Percentiles rank a stretch among this genome's conserved stretches.
Evolutionary conservation across 495 filamentous ascomycete genomes (phyloP).

Genomic region (Aspergillus conjunctus): DNA sequence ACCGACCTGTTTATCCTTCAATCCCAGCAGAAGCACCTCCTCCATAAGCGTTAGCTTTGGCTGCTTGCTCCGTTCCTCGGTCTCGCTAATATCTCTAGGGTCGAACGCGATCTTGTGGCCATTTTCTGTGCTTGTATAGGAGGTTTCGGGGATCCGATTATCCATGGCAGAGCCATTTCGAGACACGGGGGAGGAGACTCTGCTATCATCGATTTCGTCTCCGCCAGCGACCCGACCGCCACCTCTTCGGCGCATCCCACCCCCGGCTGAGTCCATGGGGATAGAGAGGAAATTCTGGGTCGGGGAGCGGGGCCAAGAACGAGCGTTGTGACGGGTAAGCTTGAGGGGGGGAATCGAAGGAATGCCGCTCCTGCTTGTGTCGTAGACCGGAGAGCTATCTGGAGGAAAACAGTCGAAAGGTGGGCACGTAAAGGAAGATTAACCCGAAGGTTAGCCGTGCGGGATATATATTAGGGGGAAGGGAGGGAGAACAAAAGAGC

Average conservation of each 20-base stretch:
- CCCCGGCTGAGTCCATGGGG: slow-evolving; percentile 66
- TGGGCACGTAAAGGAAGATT: slow-evolving; percentile 10
- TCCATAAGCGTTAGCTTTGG: slow-evolving; percentile 99
- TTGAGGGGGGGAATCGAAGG: slow-evolving; percentile 21
- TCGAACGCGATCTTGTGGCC: slow-evolving; percentile 99
- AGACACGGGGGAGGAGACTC: slow-evolving; percentile 69
- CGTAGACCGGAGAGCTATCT: slow-evolving; percentile 20
- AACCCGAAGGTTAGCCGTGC: slow-evolving; percentile 21
- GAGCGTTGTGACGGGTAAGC: slow-evolving; percentile 14
- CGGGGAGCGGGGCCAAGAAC: slow-evolving; percentile 24
- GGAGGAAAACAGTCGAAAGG: background rate
- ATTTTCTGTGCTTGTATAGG: slow-evolving; percentile 90
- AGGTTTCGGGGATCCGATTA: slow-evolving; percentile 75
- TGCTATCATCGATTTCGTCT: slow-evolving; percentile 63
- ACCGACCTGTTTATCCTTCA: slow-evolving; percentile 96
- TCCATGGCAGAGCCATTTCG: slow-evolving; percentile 62
- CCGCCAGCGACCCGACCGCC: slow-evolving; percentile 60
- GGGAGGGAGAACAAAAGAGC: slow-evolving; percentile 10
- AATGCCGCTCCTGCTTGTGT: slow-evolving; percentile 35
- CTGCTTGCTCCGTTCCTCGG: slow-evolving; percentile 93
- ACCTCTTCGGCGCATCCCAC: slow-evolving; percentile 77
- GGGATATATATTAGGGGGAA: slow-evolving; percentile 29
- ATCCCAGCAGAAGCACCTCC: slow-evolving; percentile 87
- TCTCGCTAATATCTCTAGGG: slow-evolving; percentile 96
- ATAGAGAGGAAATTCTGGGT: slow-evolving; percentile 25